Evolutionary conservation across 176 grass and related monocot genomes (phyloP).

Genomic region (Zizania latifolia): DNA sequence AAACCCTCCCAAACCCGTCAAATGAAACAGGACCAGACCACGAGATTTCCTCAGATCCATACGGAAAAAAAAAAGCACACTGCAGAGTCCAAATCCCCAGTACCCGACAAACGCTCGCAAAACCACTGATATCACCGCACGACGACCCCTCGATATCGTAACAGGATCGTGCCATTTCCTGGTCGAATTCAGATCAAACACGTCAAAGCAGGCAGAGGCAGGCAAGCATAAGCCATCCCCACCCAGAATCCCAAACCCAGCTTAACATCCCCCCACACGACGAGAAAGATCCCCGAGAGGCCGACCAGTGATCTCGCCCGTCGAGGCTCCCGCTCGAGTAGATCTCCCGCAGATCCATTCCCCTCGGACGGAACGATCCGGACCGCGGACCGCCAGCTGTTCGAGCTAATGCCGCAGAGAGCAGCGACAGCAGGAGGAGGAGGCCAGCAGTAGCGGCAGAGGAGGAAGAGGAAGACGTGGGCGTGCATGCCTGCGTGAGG

Average conservation of each 20-base stretch:
- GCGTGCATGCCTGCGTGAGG: background rate
- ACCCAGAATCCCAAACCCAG: constrained; percentile 1
- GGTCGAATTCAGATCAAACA: constrained; percentile 16
- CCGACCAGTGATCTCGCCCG: background rate
- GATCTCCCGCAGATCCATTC: background rate
- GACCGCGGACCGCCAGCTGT: constrained; percentile 6
- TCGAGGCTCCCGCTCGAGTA: background rate
- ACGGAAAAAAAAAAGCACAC: background rate
- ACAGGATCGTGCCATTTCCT: background rate
- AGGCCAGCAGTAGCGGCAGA: background rate
- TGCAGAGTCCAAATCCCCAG: background rate
- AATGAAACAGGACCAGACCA: background rate
- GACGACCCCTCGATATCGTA: background rate
- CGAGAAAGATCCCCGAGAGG: constrained; percentile 13
- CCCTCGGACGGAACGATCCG: background rate
- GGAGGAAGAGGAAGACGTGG: background rate
- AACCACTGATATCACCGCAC: background rate
- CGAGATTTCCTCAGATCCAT: constrained; percentile 37
- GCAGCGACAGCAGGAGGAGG: background rate
- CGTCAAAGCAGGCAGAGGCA: background rate
- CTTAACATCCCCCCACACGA: background rate
- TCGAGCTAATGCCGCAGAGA: constrained; percentile 22
- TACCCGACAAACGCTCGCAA: background rate
- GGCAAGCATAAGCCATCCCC: constrained; percentile 23
- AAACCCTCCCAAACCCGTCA: background rate